phyloP scores from a whole-genome alignment of 2,329 filamentous ascomycete genomes.

The Arachnomyces sp. region DNA sequence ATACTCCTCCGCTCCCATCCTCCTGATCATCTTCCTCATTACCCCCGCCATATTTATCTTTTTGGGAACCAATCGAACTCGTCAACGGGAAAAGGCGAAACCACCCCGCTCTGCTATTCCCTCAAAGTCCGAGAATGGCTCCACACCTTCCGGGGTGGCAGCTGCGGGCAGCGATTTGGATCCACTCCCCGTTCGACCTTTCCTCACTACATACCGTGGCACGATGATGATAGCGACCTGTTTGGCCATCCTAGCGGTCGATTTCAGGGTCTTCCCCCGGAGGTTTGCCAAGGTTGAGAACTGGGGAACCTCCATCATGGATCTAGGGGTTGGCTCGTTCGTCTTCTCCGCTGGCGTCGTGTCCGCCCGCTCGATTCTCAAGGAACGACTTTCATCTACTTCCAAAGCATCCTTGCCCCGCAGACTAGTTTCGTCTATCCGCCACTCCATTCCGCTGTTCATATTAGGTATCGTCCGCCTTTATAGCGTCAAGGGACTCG shows the following conservation, averaged over 20 bases:
- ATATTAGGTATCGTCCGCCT: conserved; percentile 73
- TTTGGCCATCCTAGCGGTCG: conserved; percentile 88
- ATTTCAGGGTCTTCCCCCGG: conserved; percentile 86
- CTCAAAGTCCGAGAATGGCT: conserved; percentile 16
- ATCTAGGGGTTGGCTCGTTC: conserved; percentile 93
- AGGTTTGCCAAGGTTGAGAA: conserved; percentile 97
- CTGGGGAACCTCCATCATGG: conserved; percentile 99
- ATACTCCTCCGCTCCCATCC: conserved; percentile 66
- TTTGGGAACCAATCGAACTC: conserved; percentile 27
- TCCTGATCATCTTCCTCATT: conserved; percentile 67
- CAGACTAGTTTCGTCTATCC: conserved; percentile 59
- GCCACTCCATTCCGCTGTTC: conserved; percentile 77
- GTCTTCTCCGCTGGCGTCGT: conserved; percentile 91
- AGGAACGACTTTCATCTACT: conserved; percentile 51
- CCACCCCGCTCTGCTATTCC: conserved; percentile 19
- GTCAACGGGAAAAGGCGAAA: conserved; percentile 27
- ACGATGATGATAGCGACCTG: conserved; percentile 88
- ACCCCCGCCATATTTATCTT: conserved; percentile 62
- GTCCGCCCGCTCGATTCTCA: conserved; percentile 73
- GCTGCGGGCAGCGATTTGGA: conserved; percentile 25
- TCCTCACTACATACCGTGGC: conserved; percentile 84
- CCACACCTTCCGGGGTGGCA: conserved; percentile 12
- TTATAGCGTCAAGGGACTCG: conserved; percentile 82
- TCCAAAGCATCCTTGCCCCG: conserved; percentile 37
- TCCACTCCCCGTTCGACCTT: conserved; percentile 73